phyloP scores from a whole-genome alignment of 2,329 filamentous ascomycete genomes.

The Talaromyces funiculosus region DNA sequence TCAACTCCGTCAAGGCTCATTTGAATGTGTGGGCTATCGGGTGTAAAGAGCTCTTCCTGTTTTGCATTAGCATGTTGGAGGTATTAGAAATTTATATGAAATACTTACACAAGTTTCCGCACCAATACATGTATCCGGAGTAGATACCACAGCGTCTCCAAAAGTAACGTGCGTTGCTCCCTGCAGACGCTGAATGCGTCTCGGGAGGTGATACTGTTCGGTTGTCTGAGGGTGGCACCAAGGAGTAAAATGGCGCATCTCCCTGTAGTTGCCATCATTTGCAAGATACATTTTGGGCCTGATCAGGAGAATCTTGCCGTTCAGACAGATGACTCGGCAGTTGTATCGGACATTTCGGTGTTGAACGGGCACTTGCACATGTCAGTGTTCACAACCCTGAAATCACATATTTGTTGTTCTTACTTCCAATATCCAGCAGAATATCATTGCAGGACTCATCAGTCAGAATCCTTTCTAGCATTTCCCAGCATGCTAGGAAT shows the following conservation, averaged over 20 bases:
- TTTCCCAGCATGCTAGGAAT: constrained; percentile 54
- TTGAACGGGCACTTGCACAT: constrained; percentile 17
- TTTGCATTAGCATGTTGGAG: constrained; percentile 41
- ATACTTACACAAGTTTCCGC: constrained; percentile 17
- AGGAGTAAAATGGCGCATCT: constrained; percentile 49
- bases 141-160: constrained; percentile 60
- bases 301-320: constrained; percentile 64
- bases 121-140: constrained; percentile 56
- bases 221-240: constrained; percentile 50
- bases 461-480: constrained; percentile 53
- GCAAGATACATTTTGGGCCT: constrained; percentile 62
- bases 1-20: constrained; percentile 64
- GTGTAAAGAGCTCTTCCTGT: constrained; percentile 61
- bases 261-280: constrained; percentile 59
- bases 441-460: constrained; percentile 55
- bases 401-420: not conserved
- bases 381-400: not conserved
- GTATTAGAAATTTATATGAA: not conserved
- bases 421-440: constrained; percentile 12
- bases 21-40: constrained; percentile 47
- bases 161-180: constrained; percentile 53
- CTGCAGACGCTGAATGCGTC: constrained; percentile 52
- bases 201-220: constrained; percentile 59
- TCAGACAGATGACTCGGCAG: constrained; percentile 53
- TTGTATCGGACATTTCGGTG: constrained; percentile 50